A percentile compares a stretch with the other conserved stretches of the same genome.
phyloP scores from a whole-genome alignment of 2,329 filamentous ascomycete species.

The Paracoccidioides brasiliensis region DNA sequence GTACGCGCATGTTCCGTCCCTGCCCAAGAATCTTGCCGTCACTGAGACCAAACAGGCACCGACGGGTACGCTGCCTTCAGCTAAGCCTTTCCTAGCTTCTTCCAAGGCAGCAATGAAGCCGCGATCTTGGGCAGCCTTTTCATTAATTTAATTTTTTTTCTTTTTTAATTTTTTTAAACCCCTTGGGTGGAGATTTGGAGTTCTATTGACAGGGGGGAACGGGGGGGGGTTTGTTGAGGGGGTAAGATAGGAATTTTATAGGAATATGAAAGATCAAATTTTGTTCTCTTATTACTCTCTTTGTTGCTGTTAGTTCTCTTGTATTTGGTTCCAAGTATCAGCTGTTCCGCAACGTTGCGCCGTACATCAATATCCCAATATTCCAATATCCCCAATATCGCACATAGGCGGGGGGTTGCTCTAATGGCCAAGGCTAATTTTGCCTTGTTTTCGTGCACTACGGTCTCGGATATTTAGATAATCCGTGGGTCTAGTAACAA shows the following conservation, averaged over 20 bases:
- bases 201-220: background rate
- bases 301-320: no score
- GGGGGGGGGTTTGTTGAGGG: background rate
- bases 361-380: no score
- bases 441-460: no score
- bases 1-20: conserved; percentile 64
- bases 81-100: conserved; percentile 41
- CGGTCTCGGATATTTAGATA: background rate
- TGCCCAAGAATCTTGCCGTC: conserved; percentile 57
- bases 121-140: conserved; percentile 23
- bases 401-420: no score
- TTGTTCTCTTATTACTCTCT: no score
- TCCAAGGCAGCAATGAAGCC: conserved; percentile 47
- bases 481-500: background rate
- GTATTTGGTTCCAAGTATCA: no score
- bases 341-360: no score
- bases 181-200: background rate
- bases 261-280: no score
- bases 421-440: no score
- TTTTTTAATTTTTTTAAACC: background rate
- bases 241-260: background rate
- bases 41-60: conserved; percentile 50
- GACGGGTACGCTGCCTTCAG: conserved; percentile 47
- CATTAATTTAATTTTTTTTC: no score
- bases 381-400: no score